Conservation (phyloP, 2,329 filamentous ascomycete genomes). For the Fragosphaeria purpurea region DNA sequence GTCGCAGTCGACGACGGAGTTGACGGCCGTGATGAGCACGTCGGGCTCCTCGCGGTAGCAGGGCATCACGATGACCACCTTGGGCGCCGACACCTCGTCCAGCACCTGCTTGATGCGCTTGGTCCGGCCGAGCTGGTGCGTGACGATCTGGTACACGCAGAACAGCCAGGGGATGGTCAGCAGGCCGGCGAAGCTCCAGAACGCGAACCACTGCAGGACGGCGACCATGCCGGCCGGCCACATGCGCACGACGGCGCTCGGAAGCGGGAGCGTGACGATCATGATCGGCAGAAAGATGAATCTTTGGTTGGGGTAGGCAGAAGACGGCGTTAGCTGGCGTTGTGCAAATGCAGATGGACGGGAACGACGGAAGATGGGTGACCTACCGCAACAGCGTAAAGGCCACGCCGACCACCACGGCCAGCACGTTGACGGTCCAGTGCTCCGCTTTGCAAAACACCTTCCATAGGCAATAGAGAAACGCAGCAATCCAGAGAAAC, state of each 20-base stretch:
- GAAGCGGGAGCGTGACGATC: slow-evolving; percentile 83
- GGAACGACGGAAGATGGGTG: no score
- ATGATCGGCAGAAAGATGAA: slow-evolving; percentile 85
- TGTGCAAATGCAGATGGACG: no score
- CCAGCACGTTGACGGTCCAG: slow-evolving; percentile 69
- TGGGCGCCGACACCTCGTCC: slow-evolving; percentile 78
- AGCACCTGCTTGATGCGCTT: slow-evolving; percentile 76
- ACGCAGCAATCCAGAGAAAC: slow-evolving; percentile 90
- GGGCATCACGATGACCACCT: slow-evolving; percentile 93
- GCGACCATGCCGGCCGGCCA: slow-evolving; percentile 61
- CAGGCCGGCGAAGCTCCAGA: slow-evolving; percentile 81
- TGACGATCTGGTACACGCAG: slow-evolving; percentile 85
- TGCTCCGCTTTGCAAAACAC: slow-evolving; percentile 84
- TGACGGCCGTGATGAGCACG: slow-evolving; percentile 72
- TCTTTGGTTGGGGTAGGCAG: slow-evolving; percentile 30
- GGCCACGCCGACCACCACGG: slow-evolving; percentile 58
- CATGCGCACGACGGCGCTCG: slow-evolving; percentile 56
- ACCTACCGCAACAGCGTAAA: slow-evolving; percentile 67
- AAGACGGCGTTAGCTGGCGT: no score
- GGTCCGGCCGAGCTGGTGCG: slow-evolving; percentile 70
- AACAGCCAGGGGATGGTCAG: slow-evolving; percentile 86
- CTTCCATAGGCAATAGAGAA: slow-evolving; percentile 82
- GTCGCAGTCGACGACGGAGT: slow-evolving; percentile 88
- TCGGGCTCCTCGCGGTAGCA: slow-evolving; percentile 89
- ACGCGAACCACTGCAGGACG: slow-evolving; percentile 86